These are phyloP conservation scores for Fusarium virguliforme DNA, from an alignment of 2,329 filamentous ascomycete species.

Conservation along the genomic window DNA sequence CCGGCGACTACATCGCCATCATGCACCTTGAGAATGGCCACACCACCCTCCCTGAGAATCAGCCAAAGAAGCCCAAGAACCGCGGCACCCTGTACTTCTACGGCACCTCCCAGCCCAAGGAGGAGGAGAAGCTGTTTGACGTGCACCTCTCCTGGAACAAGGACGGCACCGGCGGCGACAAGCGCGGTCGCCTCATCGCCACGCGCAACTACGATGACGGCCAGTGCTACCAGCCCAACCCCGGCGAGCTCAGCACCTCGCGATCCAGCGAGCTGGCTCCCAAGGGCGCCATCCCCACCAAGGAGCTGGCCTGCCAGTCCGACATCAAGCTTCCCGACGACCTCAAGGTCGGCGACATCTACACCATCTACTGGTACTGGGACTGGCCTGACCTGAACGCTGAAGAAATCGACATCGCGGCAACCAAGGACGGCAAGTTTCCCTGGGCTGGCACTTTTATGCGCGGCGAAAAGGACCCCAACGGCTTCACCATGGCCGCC, in stretches of 20 bases:
- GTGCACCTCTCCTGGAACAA: conserved; percentile 85
- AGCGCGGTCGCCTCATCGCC: conserved; percentile 81
- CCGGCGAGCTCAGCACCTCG: conserved; percentile 68
- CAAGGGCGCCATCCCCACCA: conserved; percentile 67
- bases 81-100: conserved; percentile 83
- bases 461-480: conserved; percentile 57
- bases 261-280: conserved; percentile 73
- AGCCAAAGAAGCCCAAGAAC: conserved; percentile 73
- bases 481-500: conserved; percentile 56
- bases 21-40: conserved; percentile 84
- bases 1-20: conserved; percentile 77
- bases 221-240: conserved; percentile 87
- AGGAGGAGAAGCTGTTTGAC: conserved; percentile 67
- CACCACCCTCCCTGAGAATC: conserved; percentile 73
- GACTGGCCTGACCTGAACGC: conserved; percentile 81
- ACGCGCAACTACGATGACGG: conserved; percentile 90
- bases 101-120: conserved; percentile 74
- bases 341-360: conserved; percentile 73
- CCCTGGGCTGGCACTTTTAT: conserved; percentile 61
- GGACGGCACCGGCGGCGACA: conserved; percentile 85
- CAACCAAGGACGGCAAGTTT: conserved; percentile 60
- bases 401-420: conserved; percentile 59
- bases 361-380: conserved; percentile 97
- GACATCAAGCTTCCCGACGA: conserved; percentile 82
- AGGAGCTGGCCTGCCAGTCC: conserved; percentile 84